These are phyloP conservation scores for Exophiala viscosa DNA, from an alignment of 2,329 filamentous ascomycete genomes.

Conservation along the genomic window DNA sequence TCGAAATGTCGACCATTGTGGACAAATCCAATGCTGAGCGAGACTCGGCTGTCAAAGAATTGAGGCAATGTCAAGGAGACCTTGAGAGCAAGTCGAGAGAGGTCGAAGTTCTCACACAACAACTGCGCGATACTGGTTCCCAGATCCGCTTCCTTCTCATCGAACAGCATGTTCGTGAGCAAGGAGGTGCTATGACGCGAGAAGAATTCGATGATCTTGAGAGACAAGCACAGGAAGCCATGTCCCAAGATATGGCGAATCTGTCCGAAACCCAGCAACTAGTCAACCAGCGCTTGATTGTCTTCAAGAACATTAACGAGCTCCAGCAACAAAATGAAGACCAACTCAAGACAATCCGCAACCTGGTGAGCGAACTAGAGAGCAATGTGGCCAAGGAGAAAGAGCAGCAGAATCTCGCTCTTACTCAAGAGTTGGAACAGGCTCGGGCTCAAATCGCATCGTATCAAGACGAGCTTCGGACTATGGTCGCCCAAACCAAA, in stretches of 20 bases:
- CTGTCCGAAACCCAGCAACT: slow-evolving; percentile 81
- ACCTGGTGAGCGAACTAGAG: slow-evolving; percentile 85
- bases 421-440: slow-evolving; percentile 65
- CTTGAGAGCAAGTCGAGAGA: slow-evolving; percentile 62
- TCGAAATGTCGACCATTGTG: slow-evolving; percentile 78
- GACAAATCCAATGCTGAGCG: slow-evolving; percentile 78
- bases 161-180: slow-evolving; percentile 77
- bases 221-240: slow-evolving; percentile 41
- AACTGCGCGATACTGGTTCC: slow-evolving; percentile 81
- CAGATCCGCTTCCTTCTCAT: slow-evolving; percentile 89
- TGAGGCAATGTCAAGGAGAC: slow-evolving; percentile 73
- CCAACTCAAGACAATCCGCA: slow-evolving; percentile 74
- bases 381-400: slow-evolving; percentile 74
- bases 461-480: slow-evolving; percentile 79
- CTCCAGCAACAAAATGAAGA: slow-evolving; percentile 86
- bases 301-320: slow-evolving; percentile 80
- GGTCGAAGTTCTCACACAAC: slow-evolving; percentile 73
- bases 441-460: slow-evolving; percentile 62
- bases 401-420: slow-evolving; percentile 51
- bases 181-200: slow-evolving; percentile 72
- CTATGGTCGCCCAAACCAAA: slow-evolving; percentile 77
- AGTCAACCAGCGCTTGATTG: slow-evolving; percentile 83
- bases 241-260: slow-evolving; percentile 71
- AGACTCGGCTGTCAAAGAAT: slow-evolving; percentile 71
- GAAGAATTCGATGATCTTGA: slow-evolving; percentile 74